Base-by-base conservation (phyloP, 2,329 filamentous ascomycete genomes). In the Venturia carpophila region DNA sequence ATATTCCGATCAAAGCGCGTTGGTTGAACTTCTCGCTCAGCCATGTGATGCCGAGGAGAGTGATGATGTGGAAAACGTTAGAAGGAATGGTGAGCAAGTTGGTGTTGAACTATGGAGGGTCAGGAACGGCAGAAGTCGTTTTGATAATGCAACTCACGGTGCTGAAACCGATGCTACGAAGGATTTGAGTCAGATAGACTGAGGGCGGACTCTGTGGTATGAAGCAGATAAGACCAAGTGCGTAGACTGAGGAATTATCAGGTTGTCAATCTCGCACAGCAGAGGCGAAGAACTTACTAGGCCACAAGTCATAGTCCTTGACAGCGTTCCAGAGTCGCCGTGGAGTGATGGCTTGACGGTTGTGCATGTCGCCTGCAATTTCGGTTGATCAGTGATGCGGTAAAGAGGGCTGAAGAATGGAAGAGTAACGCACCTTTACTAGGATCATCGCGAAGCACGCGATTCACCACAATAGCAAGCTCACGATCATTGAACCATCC, bases 181-280 rank as follows among this genome's bases (percentile, higher is more conserved):
- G 66, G 15, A 68, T 68, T 9, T 71, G 67, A 0, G 71, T 71
- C 6, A 71, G 67, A 43, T 71, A 72, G 17, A 67, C 64, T n/a
- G 66, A 39, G n/a, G 69, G 68, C 6, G 70, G 69, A 9, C 47
- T 62, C 39, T 67, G 67, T 5, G 70, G 71, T n/a, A 70, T 71
- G 19, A 68, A 66, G 61, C 68, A 71, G 6, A 65, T 64, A 17
- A 72, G 65, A 2, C 71, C 70, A n/a, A 71, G 34, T 5, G 70
- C 62, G 63, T 72, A 71, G 27, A 71, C 43, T 37, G 64, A 70
- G 86, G 76, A 5, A 84, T 69, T 86, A 86, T 63, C 15, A 63
- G 62, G 6, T 30, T 24, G 71, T 86, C 82, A 82, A 87, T 85
- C 63, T 80, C 79, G 64, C 82, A 82, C 34, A 34, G 30, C 2